Evolutionary conservation across 768 basidiomycete genomes (phyloP).

Genomic region (Boletus bicolor): DNA sequence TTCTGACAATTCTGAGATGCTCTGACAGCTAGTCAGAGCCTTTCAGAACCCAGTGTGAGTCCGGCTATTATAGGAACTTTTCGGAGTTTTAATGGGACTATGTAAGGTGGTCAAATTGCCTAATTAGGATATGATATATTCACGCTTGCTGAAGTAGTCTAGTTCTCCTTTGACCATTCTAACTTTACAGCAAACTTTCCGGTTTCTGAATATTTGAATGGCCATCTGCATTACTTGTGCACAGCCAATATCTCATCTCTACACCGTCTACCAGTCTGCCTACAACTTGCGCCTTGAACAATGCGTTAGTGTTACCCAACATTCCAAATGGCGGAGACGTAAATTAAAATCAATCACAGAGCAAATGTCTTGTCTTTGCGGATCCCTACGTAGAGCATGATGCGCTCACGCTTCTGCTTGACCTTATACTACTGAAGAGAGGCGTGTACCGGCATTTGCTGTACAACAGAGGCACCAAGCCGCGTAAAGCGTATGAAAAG

Average conservation of each 20-base stretch:
- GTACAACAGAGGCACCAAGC: slow-evolving; percentile 73
- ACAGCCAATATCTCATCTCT: slow-evolving; percentile 59
- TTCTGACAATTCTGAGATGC: too few relatives aligned
- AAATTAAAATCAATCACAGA: slow-evolving; percentile 35
- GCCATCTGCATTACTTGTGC: slow-evolving; percentile 82
- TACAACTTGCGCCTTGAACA: slow-evolving; percentile 80
- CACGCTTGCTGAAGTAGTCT: neutral
- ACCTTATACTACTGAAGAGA: slow-evolving; percentile 77
- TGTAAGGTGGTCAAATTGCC: too few relatives aligned
- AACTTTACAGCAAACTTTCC: too few relatives aligned
- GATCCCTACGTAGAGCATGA: slow-evolving; percentile 91
- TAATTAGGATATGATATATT: neutral
- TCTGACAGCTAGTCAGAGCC: too few relatives aligned
- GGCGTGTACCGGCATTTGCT: slow-evolving; percentile 80
- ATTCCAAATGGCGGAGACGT: neutral
- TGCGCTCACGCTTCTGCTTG: slow-evolving; percentile 64
- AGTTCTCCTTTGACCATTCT: neutral
- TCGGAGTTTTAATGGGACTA: too few relatives aligned
- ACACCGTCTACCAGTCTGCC: slow-evolving; percentile 77
- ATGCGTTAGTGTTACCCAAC: slow-evolving; percentile 54
- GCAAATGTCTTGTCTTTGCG: slow-evolving; percentile 61
- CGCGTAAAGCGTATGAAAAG: slow-evolving; percentile 42
- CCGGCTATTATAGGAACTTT: too few relatives aligned
- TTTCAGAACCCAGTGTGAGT: too few relatives aligned
- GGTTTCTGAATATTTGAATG: slow-evolving; percentile 40